phyloP scores from a whole-genome alignment of 108 stramenopile species.

The Fragilariopsis cylindrus region DNA sequence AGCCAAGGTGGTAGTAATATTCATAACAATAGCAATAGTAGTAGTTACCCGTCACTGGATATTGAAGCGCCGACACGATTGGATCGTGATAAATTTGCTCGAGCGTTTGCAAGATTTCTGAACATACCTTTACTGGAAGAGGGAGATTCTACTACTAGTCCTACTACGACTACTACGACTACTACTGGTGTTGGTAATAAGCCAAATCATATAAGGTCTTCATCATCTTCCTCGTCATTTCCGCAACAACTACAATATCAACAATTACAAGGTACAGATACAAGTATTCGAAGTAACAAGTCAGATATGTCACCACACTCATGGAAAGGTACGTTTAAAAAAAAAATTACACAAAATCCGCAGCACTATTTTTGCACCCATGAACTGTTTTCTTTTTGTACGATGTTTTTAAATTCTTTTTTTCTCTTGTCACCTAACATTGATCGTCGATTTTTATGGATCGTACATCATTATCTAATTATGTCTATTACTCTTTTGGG shows the following conservation, averaged over 20 bases:
- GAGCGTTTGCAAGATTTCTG: constrained; percentile 79
- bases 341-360: too few relatives aligned
- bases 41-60: constrained; percentile 56
- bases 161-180: not conserved
- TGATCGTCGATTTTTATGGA: too few relatives aligned
- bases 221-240: not conserved
- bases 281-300: constrained; percentile 22
- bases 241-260: constrained; percentile 4
- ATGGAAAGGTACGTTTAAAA: constrained; percentile 16
- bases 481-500: not conserved
- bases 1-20: too few relatives aligned
- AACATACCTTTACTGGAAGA: constrained; percentile 60
- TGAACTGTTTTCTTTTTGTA: too few relatives aligned
- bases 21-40: not conserved
- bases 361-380: too few relatives aligned
- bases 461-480: not conserved
- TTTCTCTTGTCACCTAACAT: too few relatives aligned
- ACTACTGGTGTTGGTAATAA: too few relatives aligned
- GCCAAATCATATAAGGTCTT: not conserved
- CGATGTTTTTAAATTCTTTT: too few relatives aligned
- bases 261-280: not conserved
- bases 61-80: constrained; percentile 85
- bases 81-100: constrained; percentile 89
- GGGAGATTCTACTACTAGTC: constrained; percentile 1
- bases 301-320: constrained; percentile 35